Conservation (phyloP, 345 rosid genomes). For the Euphorbia peplus region DNA sequence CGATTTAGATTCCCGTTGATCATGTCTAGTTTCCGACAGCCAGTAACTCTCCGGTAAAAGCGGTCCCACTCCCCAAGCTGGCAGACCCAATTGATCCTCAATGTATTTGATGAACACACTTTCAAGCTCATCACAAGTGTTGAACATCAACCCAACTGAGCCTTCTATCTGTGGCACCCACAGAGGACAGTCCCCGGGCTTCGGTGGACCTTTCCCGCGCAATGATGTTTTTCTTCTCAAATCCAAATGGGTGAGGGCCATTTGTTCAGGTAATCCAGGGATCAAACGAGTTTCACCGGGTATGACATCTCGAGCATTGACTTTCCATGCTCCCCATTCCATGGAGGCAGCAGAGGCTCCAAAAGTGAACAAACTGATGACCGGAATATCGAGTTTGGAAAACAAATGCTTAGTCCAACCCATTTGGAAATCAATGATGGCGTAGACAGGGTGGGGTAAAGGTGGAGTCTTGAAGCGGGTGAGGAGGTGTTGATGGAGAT, state of each 20-base stretch:
- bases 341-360: conserved; percentile 47
- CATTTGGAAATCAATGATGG: conserved; percentile 42
- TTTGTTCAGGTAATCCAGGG: conserved; percentile 40
- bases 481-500: conserved; percentile 25
- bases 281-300: conserved; percentile 35
- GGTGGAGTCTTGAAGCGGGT: background rate
- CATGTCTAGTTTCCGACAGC: conserved; percentile 11
- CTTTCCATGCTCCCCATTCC: conserved; percentile 44
- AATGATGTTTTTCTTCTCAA: conserved; percentile 29
- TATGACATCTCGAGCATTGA: conserved; percentile 23
- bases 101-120: conserved; percentile 40
- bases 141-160: conserved; percentile 32
- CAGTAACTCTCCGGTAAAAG: conserved; percentile 30
- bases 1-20: background rate
- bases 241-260: conserved; percentile 38
- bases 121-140: conserved; percentile 45
- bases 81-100: conserved; percentile 21
- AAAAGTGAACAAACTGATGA: conserved; percentile 40
- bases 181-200: conserved; percentile 36
- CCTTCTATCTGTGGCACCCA: conserved; percentile 39
- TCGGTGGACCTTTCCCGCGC: conserved; percentile 23
- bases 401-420: conserved; percentile 31
- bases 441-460: conserved; percentile 30
- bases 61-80: conserved; percentile 42
- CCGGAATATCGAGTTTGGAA: conserved; percentile 29